A percentile compares a stretch with the other conserved stretches of the same genome.
Evolutionary conservation across 441 rosid genomes (phyloP).

Genomic region (Geranium incanum): DNA sequence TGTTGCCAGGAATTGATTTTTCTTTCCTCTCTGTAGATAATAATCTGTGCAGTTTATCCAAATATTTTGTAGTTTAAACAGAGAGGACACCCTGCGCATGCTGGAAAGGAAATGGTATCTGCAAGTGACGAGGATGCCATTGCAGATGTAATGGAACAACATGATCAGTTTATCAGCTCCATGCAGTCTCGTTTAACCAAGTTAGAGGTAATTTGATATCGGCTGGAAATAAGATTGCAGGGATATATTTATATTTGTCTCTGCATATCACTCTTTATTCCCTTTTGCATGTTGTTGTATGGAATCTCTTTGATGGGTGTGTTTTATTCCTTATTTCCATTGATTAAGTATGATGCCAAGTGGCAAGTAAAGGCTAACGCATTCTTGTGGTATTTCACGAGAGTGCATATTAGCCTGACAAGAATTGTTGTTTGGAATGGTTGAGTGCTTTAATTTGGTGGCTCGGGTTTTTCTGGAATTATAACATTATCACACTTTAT

Average conservation of each 20-base stretch:
- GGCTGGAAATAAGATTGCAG: constrained; percentile 18
- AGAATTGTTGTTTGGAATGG: not conserved
- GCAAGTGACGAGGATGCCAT: constrained; percentile 62
- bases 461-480: not conserved
- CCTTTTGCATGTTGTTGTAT: not conserved
- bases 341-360: not conserved
- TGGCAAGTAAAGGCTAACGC: not conserved
- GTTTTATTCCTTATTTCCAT: not conserved
- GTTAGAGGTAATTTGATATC: constrained; percentile 61
- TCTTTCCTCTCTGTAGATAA: constrained; percentile 4
- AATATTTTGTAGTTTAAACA: constrained; percentile 41
- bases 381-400: not conserved
- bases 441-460: not conserved
- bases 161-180: constrained; percentile 71
- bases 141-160: constrained; percentile 67
- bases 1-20: not conserved
- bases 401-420: not conserved
- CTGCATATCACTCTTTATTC: not conserved
- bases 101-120: constrained; percentile 49
- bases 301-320: not conserved
- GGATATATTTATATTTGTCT: not conserved
- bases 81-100: constrained; percentile 45
- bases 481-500: not conserved
- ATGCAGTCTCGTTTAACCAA: constrained; percentile 88
- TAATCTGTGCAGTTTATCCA: constrained; percentile 15